phyloP scores from a whole-genome alignment of 164 flowering plant species.

The Dillenia turbinata region DNA sequence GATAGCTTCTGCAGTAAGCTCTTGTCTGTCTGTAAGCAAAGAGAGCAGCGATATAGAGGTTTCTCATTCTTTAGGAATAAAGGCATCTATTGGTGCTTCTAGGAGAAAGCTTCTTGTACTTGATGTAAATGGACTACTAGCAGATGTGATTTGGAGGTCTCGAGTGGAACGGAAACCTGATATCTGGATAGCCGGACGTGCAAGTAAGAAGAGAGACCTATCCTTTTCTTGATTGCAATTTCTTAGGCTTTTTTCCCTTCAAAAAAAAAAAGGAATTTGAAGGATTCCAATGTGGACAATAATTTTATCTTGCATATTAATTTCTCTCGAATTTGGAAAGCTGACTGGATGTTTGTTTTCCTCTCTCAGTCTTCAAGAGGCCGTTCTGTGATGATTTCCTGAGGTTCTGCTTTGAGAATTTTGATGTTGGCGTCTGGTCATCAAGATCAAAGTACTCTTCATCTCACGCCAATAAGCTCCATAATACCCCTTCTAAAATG shows the following conservation, averaged over 20 bases:
- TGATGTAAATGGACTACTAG: slow-evolving; percentile 90
- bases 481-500: not conserved
- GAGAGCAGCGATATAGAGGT: slow-evolving; percentile 8
- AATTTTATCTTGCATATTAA: not conserved
- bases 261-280: no score
- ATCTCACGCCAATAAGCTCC: not conserved
- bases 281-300: no score
- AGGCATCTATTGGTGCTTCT: slow-evolving; percentile 4
- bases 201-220: slow-evolving; percentile 38
- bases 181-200: slow-evolving; percentile 34
- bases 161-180: slow-evolving; percentile 45
- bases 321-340: not conserved
- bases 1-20: no score
- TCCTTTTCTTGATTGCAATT: no score
- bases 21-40: not conserved
- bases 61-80: slow-evolving; percentile 5
- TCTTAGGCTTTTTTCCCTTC: not conserved
- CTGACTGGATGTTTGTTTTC: not conserved
- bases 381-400: slow-evolving; percentile 73
- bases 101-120: slow-evolving; percentile 75
- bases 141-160: slow-evolving; percentile 47
- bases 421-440: slow-evolving; percentile 85
- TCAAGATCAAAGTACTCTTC: slow-evolving; percentile 63
- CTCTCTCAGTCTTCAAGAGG: slow-evolving; percentile 71
- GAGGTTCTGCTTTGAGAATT: slow-evolving; percentile 76